phyloP scores from a whole-genome alignment of 2,329 filamentous ascomycete species.

The Diaporthe sp. region DNA sequence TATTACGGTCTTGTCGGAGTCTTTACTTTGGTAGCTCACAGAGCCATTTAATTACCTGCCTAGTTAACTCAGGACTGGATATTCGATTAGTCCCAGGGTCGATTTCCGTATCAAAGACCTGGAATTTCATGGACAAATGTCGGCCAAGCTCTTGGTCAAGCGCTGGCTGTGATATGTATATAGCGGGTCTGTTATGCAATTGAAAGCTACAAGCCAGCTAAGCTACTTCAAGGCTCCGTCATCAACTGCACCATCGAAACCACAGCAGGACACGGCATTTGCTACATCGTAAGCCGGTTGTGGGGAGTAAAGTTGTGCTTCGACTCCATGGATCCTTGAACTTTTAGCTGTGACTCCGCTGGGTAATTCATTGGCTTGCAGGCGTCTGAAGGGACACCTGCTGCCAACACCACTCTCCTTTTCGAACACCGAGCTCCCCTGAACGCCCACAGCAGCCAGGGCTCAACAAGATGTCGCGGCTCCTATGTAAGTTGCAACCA shows the following conservation, averaged over 20 bases:
- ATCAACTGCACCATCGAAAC: background rate
- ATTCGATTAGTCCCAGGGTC: background rate
- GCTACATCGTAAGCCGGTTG: background rate
- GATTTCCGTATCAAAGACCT: too few species aligned
- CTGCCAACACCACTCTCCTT: conserved; percentile 32
- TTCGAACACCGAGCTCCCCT: background rate
- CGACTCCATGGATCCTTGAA: conserved; percentile 28
- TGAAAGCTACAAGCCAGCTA: conserved; percentile 30
- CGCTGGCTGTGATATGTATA: background rate
- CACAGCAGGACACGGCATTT: background rate
- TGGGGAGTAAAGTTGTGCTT: background rate
- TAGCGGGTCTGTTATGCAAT: conserved; percentile 40
- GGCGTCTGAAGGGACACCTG: conserved; percentile 34
- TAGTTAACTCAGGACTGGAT: background rate
- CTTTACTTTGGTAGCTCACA: background rate
- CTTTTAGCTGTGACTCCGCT: background rate
- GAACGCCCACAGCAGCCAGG: conserved; percentile 6
- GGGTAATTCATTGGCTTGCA: conserved; percentile 22
- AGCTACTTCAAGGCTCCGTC: background rate
- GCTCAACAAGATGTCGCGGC: conserved; percentile 63
- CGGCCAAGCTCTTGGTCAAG: background rate
- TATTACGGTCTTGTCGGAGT: conserved; percentile 7
- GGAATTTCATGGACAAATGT: background rate
- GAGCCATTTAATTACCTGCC: conserved; percentile 2
- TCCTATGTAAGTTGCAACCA: conserved; percentile 61